Conservation (phyloP, 768 basidiomycete genomes). For the Boletus sp. region DNA sequence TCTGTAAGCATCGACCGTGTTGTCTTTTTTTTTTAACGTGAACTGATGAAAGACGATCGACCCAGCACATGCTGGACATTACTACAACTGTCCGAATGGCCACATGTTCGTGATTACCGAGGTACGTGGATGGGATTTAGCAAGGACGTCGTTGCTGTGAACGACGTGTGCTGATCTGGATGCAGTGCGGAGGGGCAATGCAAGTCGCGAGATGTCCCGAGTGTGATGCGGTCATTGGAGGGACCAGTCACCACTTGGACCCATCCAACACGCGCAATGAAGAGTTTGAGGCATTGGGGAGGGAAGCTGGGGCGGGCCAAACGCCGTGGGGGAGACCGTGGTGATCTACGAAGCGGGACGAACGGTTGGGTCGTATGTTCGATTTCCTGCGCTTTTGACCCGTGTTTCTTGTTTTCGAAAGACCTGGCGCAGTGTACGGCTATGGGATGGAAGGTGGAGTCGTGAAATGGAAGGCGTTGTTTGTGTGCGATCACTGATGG, state of each 20-base stretch:
- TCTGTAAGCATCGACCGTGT: no score
- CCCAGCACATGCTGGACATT: constrained; percentile 42
- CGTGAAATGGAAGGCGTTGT: no score
- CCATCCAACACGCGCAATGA: constrained; percentile 41
- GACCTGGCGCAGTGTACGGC: no score
- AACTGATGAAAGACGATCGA: background rate
- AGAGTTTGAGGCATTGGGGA: constrained; percentile 48
- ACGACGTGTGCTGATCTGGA: background rate
- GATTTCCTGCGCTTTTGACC: no score
- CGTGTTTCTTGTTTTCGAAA: no score
- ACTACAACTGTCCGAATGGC: constrained; percentile 54
- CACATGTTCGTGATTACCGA: constrained; percentile 60
- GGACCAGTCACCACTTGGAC: constrained; percentile 39
- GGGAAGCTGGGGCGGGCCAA: constrained; percentile 23
- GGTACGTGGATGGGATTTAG: constrained; percentile 28
- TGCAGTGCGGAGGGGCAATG: constrained; percentile 59
- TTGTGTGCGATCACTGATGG: no score
- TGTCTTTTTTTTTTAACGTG: background rate
- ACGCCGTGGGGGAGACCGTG: constrained; percentile 31
- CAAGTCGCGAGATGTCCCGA: constrained; percentile 50
- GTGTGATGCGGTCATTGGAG: constrained; percentile 54
- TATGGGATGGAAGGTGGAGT: no score
- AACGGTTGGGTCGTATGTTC: no score
- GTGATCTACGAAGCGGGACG: background rate
- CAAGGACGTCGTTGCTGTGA: background rate